phyloP scores from a whole-genome alignment of 192 early-diverging fungal genomes.

The Rhizophagus prolifer region DNA sequence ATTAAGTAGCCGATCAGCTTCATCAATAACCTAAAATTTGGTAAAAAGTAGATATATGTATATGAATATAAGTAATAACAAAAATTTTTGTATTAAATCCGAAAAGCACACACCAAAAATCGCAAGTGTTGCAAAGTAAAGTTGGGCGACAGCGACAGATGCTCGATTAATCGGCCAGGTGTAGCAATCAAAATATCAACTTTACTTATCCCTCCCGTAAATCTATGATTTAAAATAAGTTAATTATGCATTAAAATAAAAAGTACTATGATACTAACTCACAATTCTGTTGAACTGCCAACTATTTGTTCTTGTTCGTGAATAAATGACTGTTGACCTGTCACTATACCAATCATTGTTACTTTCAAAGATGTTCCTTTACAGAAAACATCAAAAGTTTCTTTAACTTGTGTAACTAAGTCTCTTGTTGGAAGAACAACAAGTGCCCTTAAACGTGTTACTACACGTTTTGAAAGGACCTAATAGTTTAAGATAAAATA shows the following conservation, averaged over 20 bases:
- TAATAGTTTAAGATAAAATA: constrained; percentile 20
- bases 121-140: constrained; percentile 91
- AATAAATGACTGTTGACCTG: constrained; percentile 75
- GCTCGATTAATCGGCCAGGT: constrained; percentile 93
- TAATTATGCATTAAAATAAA: not conserved
- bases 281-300: constrained; percentile 33
- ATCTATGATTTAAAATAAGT: constrained; percentile 5
- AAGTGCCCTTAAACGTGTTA: constrained; percentile 82
- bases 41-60: not conserved
- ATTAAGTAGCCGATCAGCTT: constrained; percentile 91
- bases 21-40: constrained; percentile 69
- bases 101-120: constrained; percentile 62
- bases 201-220: constrained; percentile 59
- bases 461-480: constrained; percentile 68
- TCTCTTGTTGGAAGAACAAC: constrained; percentile 94
- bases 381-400: constrained; percentile 76
- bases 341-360: constrained; percentile 59
- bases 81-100: not conserved
- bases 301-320: constrained; percentile 64
- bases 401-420: constrained; percentile 84
- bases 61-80: not conserved
- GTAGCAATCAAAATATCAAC: constrained; percentile 93
- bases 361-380: constrained; percentile 72
- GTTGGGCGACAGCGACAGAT: constrained; percentile 76
- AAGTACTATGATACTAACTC: not conserved